Evolutionary conservation across 2,329 filamentous ascomycete genomes (phyloP).

Genomic region (Fusarium siculi): DNA sequence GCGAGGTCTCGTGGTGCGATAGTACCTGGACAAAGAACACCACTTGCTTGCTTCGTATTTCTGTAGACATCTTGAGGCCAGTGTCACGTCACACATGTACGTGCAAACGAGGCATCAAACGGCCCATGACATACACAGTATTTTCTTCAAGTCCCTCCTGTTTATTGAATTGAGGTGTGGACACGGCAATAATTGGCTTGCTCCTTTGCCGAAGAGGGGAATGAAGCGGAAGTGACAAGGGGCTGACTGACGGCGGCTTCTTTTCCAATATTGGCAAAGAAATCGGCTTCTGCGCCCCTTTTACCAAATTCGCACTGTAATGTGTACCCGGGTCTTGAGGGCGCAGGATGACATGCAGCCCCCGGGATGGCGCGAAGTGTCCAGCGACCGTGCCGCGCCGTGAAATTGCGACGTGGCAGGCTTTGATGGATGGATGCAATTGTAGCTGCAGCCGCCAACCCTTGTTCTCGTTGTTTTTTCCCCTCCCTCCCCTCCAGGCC

Average conservation of each 20-base stretch:
- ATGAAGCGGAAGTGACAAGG: slow-evolving; percentile 16
- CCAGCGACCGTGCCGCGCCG: slow-evolving; percentile 43
- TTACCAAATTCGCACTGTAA: slow-evolving; percentile 34
- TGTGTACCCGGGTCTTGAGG: slow-evolving; percentile 20
- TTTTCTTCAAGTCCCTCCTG: neutral
- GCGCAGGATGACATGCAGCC: slow-evolving; percentile 46
- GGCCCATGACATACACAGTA: neutral
- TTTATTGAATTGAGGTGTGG: neutral
- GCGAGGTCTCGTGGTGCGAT: slow-evolving; percentile 46
- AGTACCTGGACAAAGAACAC: slow-evolving; percentile 14
- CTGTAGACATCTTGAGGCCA: neutral
- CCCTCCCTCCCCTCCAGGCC: neutral
- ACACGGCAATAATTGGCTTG: neutral
- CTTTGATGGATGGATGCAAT: slow-evolving; percentile 31
- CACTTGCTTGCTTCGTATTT: slow-evolving; percentile 20
- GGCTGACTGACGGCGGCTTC: slow-evolving; percentile 34
- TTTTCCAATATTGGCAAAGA: slow-evolving; percentile 23
- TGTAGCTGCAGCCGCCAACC: slow-evolving; percentile 19
- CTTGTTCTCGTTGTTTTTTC: slow-evolving; percentile 15
- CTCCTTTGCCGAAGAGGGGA: neutral
- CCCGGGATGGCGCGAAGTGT: slow-evolving; percentile 44
- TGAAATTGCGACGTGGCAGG: slow-evolving; percentile 48
- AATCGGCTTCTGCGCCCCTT: slow-evolving; percentile 15
- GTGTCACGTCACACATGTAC: neutral
- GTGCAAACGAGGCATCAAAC: neutral